Evolutionary conservation across 2,329 filamentous ascomycete genomes (phyloP), one percentile per base, ranked within the genome.

Genomic region (Fusarium algeriense): DNA sequence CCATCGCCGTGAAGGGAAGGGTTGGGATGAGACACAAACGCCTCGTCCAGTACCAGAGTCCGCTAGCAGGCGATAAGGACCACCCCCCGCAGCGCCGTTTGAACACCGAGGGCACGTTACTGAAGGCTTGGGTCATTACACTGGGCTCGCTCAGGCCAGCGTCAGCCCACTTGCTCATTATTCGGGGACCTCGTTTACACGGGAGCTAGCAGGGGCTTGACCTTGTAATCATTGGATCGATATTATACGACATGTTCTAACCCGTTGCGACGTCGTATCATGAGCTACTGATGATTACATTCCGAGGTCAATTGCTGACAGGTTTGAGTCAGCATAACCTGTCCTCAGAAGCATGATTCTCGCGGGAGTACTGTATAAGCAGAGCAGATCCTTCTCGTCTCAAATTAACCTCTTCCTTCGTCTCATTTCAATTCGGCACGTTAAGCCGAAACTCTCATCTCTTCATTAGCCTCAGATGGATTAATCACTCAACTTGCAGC

Each of bases 101-200:
- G 32, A 11, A 52, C 20, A 23, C 17, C 32, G 17, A 48, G 34
- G 64, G 57, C 44, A 67, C 64, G 64, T 67, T 67, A 68, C 64
- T 23, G 49, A 38, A 8, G 14, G 30, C 14, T n/a, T 34, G 30
- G n/a, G 14, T 14, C 20, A 28, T 30, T 30, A 23, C 5, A 30
- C 30, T 30, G 10, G 30, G 10, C 6, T 9, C 30, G 10, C 30
- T 34, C 46, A 48, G 45, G 46, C 19, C 37, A 17, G 49, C 56
- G 49, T 54, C 61, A 70, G 62, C 62, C 67, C 67, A 58, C 53
- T 40, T 32, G n/a, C 32, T 12, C 43, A 15, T 7, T 30, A 37
- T 38, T 66, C 45, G 62, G 64, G 35, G 50, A 68, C 64, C 64
- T 68, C 65, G 65, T 68, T 56, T 63, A 63, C 46, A 67, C 45